Evolutionary conservation across 495 filamentous ascomycete species (phyloP).

Genomic region (Talaromyces trachyspermus): DNA sequence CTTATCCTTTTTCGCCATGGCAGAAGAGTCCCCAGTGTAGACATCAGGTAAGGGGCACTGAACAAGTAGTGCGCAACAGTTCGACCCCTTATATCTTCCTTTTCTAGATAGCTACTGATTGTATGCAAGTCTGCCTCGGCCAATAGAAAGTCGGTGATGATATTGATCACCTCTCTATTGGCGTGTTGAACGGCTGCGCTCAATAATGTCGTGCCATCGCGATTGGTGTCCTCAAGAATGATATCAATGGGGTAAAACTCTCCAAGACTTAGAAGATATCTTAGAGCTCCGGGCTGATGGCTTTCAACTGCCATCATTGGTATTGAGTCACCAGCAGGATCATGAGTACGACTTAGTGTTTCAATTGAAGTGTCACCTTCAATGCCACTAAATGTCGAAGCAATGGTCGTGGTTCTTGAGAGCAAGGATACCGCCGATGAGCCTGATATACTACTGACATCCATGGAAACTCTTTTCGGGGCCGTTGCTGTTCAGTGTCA

Average conservation of each 20-base stretch:
- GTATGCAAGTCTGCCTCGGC: constrained; percentile 41
- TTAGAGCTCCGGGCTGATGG: constrained; percentile 58
- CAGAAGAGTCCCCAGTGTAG: constrained; percentile 62
- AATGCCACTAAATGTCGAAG: constrained; percentile 61
- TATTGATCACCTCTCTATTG: constrained; percentile 64
- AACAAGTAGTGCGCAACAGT: constrained; percentile 96
- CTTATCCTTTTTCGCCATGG: constrained; percentile 88
- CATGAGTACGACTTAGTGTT: constrained; percentile 72
- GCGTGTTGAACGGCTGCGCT: constrained; percentile 91
- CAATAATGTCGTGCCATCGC: constrained; percentile 80
- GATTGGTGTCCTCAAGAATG: constrained; percentile 76
- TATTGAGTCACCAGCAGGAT: constrained; percentile 74
- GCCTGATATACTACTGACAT: constrained; percentile 78
- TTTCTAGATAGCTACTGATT: constrained; percentile 57
- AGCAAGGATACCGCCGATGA: constrained; percentile 70
- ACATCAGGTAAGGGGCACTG: constrained; percentile 74
- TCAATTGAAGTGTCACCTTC: constrained; percentile 84
- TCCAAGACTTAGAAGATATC: constrained; percentile 68
- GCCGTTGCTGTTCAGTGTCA: constrained; percentile 38
- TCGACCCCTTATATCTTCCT: constrained; percentile 76
- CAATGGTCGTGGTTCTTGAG: constrained; percentile 68
- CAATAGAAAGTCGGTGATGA: constrained; percentile 62
- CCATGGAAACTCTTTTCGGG: constrained; percentile 80
- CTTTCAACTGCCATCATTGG: constrained; percentile 95
- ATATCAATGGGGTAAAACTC: constrained; percentile 62